Base-by-base conservation (phyloP, 208 protist genomes). In the Leishmania major region DNA sequence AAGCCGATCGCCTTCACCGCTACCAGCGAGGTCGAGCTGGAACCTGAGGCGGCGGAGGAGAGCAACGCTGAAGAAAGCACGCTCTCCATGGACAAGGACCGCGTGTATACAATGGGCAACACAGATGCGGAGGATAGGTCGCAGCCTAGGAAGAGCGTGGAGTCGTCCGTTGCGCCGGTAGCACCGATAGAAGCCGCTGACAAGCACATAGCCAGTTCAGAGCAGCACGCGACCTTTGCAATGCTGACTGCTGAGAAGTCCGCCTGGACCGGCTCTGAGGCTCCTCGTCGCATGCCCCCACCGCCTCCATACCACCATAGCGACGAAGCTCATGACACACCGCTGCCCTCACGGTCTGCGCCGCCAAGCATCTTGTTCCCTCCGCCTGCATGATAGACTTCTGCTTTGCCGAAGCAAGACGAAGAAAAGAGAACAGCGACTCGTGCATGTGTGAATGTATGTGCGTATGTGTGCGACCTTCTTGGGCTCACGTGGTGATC, bases 281-380 rank as follows among this genome's bases (percentile, higher is more conserved):
- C 67, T 19, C 85, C 85, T 5, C 81, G 70, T 31, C 81, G 81
- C n/a, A 60, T 84, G 57, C 78, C 81, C 31, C 85, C 85, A 13
- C 85, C 81, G 25, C 75, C 83, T 51, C 78, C 79, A 28, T 67
- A 67, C 15, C 81, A 59, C 19, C 31, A 51, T n/a, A 59, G 45
- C 0, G 31, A 81, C 22, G 43, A 67, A 1, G 79, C 35, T 11
- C 62, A 0, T 13, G 74, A 77, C 31, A 62, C 83, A 1, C 82
- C 78, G 59, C 88, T 79, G 28, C 78, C 79, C 11, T 78, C 84
- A 71, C 80, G 81, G 4, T 53, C 82, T 15, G 83, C 82, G 49
- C 85, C 82, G n/a, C 85, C 76, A 25, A 73, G 78, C 37, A 85
- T 91, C 10, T 49, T 91, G 53, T 89, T 85, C 1, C 88, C 88